phyloP scores from a whole-genome alignment of 371 early-diverging fungal species.

The Sporodiniella umbellata region DNA sequence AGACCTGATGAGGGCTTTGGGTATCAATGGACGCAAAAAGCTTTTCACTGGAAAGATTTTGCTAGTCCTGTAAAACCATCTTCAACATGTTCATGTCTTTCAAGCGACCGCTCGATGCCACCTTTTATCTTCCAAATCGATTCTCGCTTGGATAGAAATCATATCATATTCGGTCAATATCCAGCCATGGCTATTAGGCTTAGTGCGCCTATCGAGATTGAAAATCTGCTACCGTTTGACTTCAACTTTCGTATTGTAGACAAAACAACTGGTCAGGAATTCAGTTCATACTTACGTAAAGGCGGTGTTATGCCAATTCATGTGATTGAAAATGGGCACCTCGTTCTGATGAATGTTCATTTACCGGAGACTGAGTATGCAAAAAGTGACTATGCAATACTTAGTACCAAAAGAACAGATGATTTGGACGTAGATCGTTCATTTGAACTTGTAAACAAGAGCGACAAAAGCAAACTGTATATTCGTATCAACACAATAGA shows the following conservation, averaged over 20 bases:
- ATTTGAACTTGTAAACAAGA: slow-evolving; percentile 64
- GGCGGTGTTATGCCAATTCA: slow-evolving; percentile 81
- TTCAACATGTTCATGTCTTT: slow-evolving; percentile 24
- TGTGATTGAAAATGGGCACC: slow-evolving; percentile 80
- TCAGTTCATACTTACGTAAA: slow-evolving; percentile 61
- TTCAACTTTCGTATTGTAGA: slow-evolving; percentile 78
- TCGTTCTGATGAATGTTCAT: slow-evolving; percentile 73
- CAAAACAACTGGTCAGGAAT: slow-evolving; percentile 62
- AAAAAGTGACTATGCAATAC: slow-evolving; percentile 80
- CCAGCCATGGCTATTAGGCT: slow-evolving; percentile 83
- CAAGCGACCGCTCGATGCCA: slow-evolving; percentile 47
- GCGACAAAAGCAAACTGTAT: slow-evolving; percentile 64
- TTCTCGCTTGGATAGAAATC: slow-evolving; percentile 48
- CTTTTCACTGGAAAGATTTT: slow-evolving; percentile 72
- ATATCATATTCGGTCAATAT: slow-evolving; percentile 61
- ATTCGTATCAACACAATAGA: slow-evolving; percentile 57
- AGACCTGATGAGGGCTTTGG: slow-evolving; percentile 86
- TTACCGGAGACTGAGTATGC: slow-evolving; percentile 71
- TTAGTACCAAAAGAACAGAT: slow-evolving; percentile 74
- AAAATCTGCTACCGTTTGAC: slow-evolving; percentile 92
- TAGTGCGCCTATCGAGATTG: slow-evolving; percentile 90
- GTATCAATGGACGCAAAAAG: slow-evolving; percentile 69
- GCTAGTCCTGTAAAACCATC: slow-evolving; percentile 34
- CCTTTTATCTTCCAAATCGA: slow-evolving; percentile 76
- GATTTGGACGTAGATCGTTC: slow-evolving; percentile 68